A percentile compares a stretch with the other conserved stretches of the same genome.
phyloP scores from a whole-genome alignment of 2,329 filamentous ascomycete species.

The Dactylonectria macrodidyma region DNA sequence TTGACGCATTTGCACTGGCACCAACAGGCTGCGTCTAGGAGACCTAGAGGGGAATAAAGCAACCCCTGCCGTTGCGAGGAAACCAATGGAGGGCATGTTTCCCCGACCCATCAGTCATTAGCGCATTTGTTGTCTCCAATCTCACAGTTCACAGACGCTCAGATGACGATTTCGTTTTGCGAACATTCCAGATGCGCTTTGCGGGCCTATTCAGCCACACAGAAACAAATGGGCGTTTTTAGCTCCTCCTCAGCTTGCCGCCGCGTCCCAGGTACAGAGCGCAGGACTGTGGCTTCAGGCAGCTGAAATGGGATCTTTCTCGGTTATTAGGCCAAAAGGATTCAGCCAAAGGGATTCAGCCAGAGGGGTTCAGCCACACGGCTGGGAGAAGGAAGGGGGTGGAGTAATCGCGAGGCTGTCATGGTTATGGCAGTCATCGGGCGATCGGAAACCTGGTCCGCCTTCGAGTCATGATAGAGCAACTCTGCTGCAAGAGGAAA shows the following conservation, averaged over 20 bases:
- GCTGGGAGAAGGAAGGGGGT: not conserved
- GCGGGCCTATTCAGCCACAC: not conserved
- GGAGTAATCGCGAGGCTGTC: not conserved
- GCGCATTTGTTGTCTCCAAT: slow-evolving; percentile 21
- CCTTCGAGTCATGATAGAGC: slow-evolving; percentile 8
- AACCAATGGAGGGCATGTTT: slow-evolving; percentile 2
- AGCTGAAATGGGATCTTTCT: not conserved
- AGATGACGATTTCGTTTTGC: slow-evolving; percentile 15
- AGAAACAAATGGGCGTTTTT: not conserved
- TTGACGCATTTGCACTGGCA: not conserved
- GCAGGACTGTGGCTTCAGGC: not conserved
- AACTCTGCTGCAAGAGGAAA: slow-evolving; percentile 1
- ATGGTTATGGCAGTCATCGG: not conserved
- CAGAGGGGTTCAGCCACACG: slow-evolving; percentile 6
- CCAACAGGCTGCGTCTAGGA: not conserved
- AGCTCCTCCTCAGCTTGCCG: not conserved
- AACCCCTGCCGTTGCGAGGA: not conserved
- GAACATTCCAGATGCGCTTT: slow-evolving; percentile 26
- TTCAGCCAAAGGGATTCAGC: no score
- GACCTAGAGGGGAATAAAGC: not conserved
- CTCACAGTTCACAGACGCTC: not conserved
- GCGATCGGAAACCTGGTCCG: slow-evolving; percentile 1
- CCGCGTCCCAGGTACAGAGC: not conserved
- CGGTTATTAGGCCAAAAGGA: not conserved
- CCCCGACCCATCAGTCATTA: slow-evolving; percentile 11